Evolutionary conservation across 2,329 filamentous ascomycete species (phyloP).

Genomic region (Exserohilum rostratum): DNA sequence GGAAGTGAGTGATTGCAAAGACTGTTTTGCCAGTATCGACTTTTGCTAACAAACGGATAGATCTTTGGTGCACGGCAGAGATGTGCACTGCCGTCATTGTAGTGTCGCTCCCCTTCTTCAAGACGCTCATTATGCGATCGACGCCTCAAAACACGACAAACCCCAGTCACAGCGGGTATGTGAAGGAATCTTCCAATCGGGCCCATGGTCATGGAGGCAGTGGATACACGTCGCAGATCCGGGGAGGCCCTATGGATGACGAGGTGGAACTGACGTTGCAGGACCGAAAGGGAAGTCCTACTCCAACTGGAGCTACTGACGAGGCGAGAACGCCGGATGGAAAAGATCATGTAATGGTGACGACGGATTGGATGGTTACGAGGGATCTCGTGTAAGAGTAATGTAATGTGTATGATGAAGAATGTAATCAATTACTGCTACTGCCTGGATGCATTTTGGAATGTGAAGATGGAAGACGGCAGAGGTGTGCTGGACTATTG

Average conservation of each 20-base stretch:
- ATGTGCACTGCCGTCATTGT: slow-evolving; percentile 30
- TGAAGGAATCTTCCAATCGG: slow-evolving; percentile 3
- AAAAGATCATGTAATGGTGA: slow-evolving; percentile 24
- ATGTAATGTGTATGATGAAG: background rate
- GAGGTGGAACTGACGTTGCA: slow-evolving; percentile 25
- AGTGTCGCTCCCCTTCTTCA: slow-evolving; percentile 28
- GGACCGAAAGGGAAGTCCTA: slow-evolving; percentile 18
- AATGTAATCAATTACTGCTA: no score
- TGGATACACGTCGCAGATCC: slow-evolving; percentile 11
- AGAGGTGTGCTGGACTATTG: no score
- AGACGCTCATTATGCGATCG: slow-evolving; percentile 21
- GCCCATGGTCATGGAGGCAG: background rate
- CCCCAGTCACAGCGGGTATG: slow-evolving; percentile 23
- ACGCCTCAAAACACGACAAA: slow-evolving; percentile 7
- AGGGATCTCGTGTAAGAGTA: slow-evolving; percentile 8
- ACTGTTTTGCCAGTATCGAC: no score
- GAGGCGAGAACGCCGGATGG: slow-evolving; percentile 10
- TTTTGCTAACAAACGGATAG: slow-evolving; percentile 12
- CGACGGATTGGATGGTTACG: slow-evolving; percentile 20
- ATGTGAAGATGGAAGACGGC: no score
- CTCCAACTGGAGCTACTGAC: slow-evolving; percentile 11
- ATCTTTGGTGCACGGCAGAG: slow-evolving; percentile 31
- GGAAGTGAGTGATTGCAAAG: slow-evolving; percentile 20
- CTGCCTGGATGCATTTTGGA: no score
- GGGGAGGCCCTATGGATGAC: slow-evolving; percentile 19